Conservation (phyloP, 768 basidiomycete genomes). For the Leccinum rimulosum region DNA sequence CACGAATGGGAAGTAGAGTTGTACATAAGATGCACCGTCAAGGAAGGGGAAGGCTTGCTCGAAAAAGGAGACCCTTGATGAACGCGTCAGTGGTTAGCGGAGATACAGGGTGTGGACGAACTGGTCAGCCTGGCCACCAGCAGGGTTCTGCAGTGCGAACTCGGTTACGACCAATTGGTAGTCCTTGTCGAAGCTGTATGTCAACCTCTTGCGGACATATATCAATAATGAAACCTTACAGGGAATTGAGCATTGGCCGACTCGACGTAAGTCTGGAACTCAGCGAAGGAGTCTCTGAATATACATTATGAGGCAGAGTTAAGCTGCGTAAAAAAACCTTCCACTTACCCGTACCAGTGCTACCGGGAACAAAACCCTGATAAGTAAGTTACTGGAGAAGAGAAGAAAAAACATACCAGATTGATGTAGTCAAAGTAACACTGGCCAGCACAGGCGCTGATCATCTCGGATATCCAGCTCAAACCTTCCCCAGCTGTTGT, state of each 20-base stretch:
- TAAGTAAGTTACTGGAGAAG: neutral
- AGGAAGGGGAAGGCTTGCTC: conserved; percentile 35
- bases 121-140: conserved; percentile 32
- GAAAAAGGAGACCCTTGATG: conserved; percentile 30
- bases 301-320: neutral
- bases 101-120: conserved; percentile 13
- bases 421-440: conserved; percentile 38
- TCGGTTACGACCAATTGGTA: conserved; percentile 31
- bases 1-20: conserved; percentile 38
- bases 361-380: neutral
- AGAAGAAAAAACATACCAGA: conserved; percentile 18
- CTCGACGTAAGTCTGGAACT: conserved; percentile 30
- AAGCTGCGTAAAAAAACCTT: neutral
- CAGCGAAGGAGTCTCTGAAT: conserved; percentile 23
- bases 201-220: conserved; percentile 5
- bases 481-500: conserved; percentile 31
- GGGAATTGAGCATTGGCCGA: conserved; percentile 29
- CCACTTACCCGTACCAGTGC: conserved; percentile 32
- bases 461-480: conserved; percentile 35
- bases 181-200: conserved; percentile 4
- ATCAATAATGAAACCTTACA: conserved; percentile 7
- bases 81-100: neutral
- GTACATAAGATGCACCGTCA: conserved; percentile 29
- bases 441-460: conserved; percentile 33
- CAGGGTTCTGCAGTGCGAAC: conserved; percentile 33